These are phyloP conservation scores for Aspergillus fischeri DNA, from an alignment of 2,329 filamentous ascomycete genomes.

Conservation along the genomic window DNA sequence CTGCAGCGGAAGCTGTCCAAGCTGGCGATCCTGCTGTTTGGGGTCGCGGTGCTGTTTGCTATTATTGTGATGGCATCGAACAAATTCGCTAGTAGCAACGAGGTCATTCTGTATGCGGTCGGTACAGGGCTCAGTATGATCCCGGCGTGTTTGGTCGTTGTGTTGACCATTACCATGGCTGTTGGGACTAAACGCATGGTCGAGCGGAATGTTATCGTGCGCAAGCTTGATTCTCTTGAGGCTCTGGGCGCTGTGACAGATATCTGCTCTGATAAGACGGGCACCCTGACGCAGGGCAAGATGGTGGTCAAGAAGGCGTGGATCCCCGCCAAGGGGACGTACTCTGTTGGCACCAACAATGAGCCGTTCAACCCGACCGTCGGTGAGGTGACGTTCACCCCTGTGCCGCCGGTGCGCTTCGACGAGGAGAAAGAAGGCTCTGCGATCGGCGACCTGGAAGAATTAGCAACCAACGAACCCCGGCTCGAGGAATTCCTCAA, in stretches of 20 bases:
- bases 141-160: conserved; percentile 60
- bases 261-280: conserved; percentile 56
- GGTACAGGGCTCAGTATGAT: conserved; percentile 59
- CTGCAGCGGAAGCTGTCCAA: conserved; percentile 66
- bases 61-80: conserved; percentile 67
- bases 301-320: conserved; percentile 61
- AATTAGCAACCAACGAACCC: conserved; percentile 39
- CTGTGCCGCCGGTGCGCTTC: conserved; percentile 28
- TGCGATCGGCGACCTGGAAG: conserved; percentile 23
- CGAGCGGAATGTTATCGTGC: conserved; percentile 54
- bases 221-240: conserved; percentile 55
- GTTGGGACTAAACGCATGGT: conserved; percentile 59
- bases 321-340: conserved; percentile 56
- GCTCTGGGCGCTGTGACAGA: conserved; percentile 60
- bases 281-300: conserved; percentile 60
- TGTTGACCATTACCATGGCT: conserved; percentile 65
- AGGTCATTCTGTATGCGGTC: conserved; percentile 64
- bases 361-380: conserved; percentile 56
- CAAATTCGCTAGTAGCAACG: conserved; percentile 48
- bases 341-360: conserved; percentile 53
- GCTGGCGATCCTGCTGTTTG: conserved; percentile 64
- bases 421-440: conserved; percentile 24
- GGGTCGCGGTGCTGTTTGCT: conserved; percentile 63
- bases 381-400: conserved; percentile 45
- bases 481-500: conserved; percentile 56